phyloP scores from a whole-genome alignment of 441 rosid genomes.

The Aquilaria agallochum region DNA sequence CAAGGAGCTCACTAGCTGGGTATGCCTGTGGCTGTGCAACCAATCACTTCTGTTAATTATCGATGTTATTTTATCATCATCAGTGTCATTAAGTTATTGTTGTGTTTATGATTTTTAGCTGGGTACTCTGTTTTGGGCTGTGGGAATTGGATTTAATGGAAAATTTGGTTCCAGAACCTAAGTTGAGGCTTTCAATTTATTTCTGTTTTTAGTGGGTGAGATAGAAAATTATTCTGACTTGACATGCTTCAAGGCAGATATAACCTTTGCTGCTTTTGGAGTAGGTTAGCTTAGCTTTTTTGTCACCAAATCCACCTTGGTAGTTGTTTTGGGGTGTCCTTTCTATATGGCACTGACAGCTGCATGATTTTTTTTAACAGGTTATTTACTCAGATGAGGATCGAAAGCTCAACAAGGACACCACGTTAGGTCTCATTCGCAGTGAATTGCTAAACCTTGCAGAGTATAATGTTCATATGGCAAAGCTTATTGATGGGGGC shows the following conservation, averaged over 20 bases:
- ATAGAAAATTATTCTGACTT: too few species aligned
- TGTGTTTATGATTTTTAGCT: not conserved
- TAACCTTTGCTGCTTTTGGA: too few species aligned
- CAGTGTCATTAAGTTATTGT: not conserved
- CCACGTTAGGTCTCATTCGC: constrained; percentile 77
- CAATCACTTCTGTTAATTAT: not conserved
- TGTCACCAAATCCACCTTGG: too few species aligned
- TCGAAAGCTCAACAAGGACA: constrained; percentile 89
- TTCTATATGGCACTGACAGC: constrained; percentile 6
- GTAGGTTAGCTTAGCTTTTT: too few species aligned
- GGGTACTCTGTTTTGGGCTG: not conserved
- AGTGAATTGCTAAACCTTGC: constrained; percentile 92
- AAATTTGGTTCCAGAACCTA: too few species aligned
- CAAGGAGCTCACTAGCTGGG: constrained; percentile 98
- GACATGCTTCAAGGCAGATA: too few species aligned
- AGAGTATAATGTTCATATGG: constrained; percentile 94
- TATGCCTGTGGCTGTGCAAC: constrained; percentile 28
- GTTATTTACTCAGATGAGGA: constrained; percentile 95
- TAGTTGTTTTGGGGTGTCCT: not conserved
- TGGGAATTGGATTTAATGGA: too few species aligned
- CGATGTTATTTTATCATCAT: constrained; percentile 1
- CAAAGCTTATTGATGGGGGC: constrained; percentile 96
- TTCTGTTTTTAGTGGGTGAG: too few species aligned
- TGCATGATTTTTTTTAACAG: constrained; percentile 29
- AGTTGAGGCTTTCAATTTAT: too few species aligned